phyloP scores from a whole-genome alignment of 2,329 filamentous ascomycete genomes.

The Penicillium sp. region DNA sequence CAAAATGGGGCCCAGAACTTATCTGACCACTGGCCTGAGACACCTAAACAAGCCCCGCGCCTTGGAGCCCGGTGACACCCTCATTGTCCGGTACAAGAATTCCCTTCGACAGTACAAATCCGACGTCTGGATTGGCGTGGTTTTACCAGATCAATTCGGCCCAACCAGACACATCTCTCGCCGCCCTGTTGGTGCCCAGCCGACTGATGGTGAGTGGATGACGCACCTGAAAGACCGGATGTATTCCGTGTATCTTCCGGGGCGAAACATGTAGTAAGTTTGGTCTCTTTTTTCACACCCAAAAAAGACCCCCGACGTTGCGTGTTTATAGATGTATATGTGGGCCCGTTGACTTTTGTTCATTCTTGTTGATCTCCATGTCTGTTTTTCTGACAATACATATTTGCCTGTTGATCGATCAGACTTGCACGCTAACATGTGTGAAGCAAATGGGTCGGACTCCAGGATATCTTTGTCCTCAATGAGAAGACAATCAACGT shows the following conservation, averaged over 20 bases:
- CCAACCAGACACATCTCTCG: conserved; percentile 1
- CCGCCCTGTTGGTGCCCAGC: conserved; percentile 9
- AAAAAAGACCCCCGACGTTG: background rate
- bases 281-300: background rate
- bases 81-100: conserved; percentile 16
- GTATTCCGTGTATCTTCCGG: conserved; percentile 16
- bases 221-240: conserved; percentile 5
- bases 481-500: background rate
- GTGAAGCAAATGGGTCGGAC: conserved; percentile 7
- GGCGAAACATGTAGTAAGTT: conserved; percentile 19
- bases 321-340: background rate
- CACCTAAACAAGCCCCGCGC: background rate
- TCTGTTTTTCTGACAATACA: background rate
- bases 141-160: conserved; percentile 6
- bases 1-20: conserved; percentile 2
- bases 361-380: background rate
- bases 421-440: background rate
- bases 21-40: background rate
- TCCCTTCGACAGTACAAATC: conserved; percentile 2
- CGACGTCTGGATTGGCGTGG: conserved; percentile 16
- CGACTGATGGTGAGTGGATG: conserved; percentile 3
- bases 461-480: conserved; percentile 10
- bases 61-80: conserved; percentile 6
- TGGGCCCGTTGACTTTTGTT: background rate
- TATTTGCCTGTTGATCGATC: background rate